Conservation (phyloP, 2,329 filamentous ascomycete genomes). For the Verticillium tricorpus region DNA sequence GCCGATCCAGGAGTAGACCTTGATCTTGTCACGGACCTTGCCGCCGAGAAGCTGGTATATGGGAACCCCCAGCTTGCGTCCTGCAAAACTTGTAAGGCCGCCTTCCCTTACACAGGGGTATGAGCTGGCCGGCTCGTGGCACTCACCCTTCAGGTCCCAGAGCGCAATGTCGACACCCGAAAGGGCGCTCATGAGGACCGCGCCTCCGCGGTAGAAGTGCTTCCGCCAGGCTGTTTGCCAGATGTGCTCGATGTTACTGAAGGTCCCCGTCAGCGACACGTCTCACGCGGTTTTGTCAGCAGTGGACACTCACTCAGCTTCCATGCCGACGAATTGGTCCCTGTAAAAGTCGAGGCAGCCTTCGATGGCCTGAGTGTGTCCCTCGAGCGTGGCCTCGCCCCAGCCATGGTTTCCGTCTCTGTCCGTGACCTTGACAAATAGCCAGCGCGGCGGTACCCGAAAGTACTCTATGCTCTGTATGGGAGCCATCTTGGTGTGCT, state of each 20-base stretch:
- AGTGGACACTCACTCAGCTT: constrained; percentile 56
- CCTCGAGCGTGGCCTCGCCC: constrained; percentile 72
- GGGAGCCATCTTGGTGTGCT: too few species aligned
- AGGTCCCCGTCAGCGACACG: too few species aligned
- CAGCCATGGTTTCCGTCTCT: constrained; percentile 61
- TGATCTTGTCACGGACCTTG: constrained; percentile 64
- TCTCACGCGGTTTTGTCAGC: neutral
- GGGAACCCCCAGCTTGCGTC: constrained; percentile 52
- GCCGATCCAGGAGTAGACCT: constrained; percentile 76
- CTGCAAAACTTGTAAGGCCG: constrained; percentile 16
- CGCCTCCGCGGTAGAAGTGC: constrained; percentile 72
- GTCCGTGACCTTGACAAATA: constrained; percentile 74
- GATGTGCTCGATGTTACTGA: constrained; percentile 72
- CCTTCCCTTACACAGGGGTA: too few species aligned
- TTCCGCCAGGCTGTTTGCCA: constrained; percentile 71
- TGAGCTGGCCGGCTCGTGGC: too few species aligned
- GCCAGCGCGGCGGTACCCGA: constrained; percentile 68
- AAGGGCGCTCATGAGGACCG: constrained; percentile 76
- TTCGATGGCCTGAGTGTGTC: constrained; percentile 69
- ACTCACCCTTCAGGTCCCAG: constrained; percentile 66
- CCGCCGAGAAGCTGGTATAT: constrained; percentile 72
- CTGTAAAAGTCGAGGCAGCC: constrained; percentile 66
- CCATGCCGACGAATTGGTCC: constrained; percentile 57
- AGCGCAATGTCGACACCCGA: constrained; percentile 75
- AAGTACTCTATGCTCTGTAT: constrained; percentile 61